Conservation (phyloP, 805 yeast genomes). For the Trichomonascus vanleenenianus region DNA sequence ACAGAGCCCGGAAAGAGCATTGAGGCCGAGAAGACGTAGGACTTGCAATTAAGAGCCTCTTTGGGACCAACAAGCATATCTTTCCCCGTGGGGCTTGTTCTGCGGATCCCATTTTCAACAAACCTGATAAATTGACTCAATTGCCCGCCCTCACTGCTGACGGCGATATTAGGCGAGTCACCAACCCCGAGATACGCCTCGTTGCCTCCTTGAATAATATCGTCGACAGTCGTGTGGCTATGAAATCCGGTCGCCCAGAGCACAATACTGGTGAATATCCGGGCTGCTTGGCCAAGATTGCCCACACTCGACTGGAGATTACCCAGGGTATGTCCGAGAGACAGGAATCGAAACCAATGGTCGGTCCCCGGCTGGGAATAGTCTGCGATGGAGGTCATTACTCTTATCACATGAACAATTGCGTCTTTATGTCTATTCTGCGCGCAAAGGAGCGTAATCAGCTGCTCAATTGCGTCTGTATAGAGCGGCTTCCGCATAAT, state of each 20-base stretch:
- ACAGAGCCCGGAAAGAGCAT: too few relatives aligned
- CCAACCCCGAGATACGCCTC: too few relatives aligned
- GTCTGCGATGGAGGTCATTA: not conserved
- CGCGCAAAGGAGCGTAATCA: constrained; percentile 15
- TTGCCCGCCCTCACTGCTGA: too few relatives aligned
- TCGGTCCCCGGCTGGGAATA: not conserved
- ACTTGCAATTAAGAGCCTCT: not conserved
- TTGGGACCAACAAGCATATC: not conserved
- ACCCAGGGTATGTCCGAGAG: constrained; percentile 19
- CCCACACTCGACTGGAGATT: constrained; percentile 15
- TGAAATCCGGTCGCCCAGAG: not conserved
- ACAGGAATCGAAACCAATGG: constrained; percentile 2
- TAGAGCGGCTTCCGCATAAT: constrained; percentile 18
- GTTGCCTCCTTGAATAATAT: too few relatives aligned
- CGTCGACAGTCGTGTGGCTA: not conserved
- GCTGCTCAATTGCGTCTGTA: constrained; percentile 24
- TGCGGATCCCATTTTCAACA: too few relatives aligned
- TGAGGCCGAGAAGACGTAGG: not conserved
- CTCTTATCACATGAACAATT: constrained; percentile 1
- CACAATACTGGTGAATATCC: constrained; percentile 17
- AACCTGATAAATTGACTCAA: too few relatives aligned
- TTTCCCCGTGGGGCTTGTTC: too few relatives aligned
- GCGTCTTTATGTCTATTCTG: constrained; percentile 14
- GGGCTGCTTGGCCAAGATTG: constrained; percentile 17
- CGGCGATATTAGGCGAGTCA: too few relatives aligned